Evolutionary conservation across 495 filamentous ascomycete species (phyloP).

Genomic region (Lasiosphaeriaceae sp.): DNA sequence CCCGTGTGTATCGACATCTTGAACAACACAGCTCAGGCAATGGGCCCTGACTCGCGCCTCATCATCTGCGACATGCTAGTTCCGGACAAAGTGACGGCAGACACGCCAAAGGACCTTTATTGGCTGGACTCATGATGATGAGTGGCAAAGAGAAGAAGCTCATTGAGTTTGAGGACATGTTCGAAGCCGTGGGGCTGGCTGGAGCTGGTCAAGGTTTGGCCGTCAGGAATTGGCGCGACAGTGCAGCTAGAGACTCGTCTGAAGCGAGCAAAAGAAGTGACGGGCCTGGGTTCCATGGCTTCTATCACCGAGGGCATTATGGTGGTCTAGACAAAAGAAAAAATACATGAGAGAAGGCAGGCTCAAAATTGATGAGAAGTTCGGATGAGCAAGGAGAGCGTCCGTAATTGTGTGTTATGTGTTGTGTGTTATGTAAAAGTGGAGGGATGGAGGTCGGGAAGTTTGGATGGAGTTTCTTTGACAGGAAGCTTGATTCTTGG

Average conservation of each 20-base stretch:
- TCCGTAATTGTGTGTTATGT: too few species aligned
- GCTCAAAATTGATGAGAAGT: too few species aligned
- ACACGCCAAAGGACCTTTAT: slow-evolving; percentile 16
- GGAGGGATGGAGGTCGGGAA: too few species aligned
- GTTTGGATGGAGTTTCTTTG: too few species aligned
- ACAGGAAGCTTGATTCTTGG: too few species aligned
- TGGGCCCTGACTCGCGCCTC: slow-evolving; percentile 29
- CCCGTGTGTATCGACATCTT: slow-evolving; percentile 41
- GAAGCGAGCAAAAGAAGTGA: slow-evolving; percentile 9
- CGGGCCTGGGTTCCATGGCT: too few species aligned
- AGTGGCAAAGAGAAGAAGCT: slow-evolving; percentile 29
- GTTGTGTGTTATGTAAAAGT: too few species aligned
- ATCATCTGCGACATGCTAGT: slow-evolving; percentile 30
- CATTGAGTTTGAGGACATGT: slow-evolving; percentile 24
- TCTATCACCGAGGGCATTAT: too few species aligned
- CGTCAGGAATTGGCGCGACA: slow-evolving; percentile 9
- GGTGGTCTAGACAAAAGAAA: too few species aligned
- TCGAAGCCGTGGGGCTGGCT: slow-evolving; percentile 24
- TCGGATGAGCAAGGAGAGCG: too few species aligned
- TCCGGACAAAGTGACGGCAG: slow-evolving; percentile 19
- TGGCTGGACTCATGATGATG: slow-evolving; percentile 31
- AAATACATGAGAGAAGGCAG: too few species aligned
- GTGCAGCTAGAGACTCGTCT: slow-evolving; percentile 18
- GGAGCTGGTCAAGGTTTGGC: slow-evolving; percentile 30
- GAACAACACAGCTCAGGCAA: slow-evolving; percentile 32